Percentiles rank a stretch among this genome's conserved stretches.
Conservation (phyloP, 2,329 filamentous ascomycete genomes). For the Colletotrichum theobromicola region DNA sequence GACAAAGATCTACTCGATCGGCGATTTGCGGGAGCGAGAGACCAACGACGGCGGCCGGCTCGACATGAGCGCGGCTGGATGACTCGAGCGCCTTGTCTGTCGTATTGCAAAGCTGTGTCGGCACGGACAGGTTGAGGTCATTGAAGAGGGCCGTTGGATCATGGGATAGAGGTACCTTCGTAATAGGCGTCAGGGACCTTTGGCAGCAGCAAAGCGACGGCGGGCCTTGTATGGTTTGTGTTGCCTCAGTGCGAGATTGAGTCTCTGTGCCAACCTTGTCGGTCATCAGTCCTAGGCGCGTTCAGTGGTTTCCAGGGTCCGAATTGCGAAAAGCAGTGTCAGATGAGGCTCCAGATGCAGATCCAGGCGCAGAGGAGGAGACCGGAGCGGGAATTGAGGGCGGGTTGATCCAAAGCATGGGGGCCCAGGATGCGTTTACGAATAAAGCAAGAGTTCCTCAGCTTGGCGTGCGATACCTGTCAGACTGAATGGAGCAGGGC, state of each 20-base stretch:
- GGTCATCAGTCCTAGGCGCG: neutral
- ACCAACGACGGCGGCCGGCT: neutral
- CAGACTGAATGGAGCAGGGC: neutral
- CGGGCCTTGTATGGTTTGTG: neutral
- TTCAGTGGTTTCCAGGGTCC: neutral
- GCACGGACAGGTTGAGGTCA: neutral
- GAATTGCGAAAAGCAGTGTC: neutral
- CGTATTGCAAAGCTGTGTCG: neutral
- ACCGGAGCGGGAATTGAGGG: neutral
- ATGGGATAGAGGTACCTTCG: no score
- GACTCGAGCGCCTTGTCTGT: neutral
- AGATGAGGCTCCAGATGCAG: neutral
- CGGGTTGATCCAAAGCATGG: neutral
- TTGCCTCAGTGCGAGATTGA: neutral
- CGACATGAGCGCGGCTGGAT: neutral
- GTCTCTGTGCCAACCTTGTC: neutral
- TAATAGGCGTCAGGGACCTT: neutral
- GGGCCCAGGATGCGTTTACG: neutral
- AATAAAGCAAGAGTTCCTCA: neutral
- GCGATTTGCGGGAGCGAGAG: neutral
- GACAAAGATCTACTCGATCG: constrained; percentile 8
- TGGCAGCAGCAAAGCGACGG: neutral
- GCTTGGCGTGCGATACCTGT: neutral
- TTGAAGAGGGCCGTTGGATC: neutral
- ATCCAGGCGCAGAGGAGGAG: neutral